Evolutionary conservation across 192 early-diverging fungal genomes (phyloP), one percentile per base, ranked within the genome.

Genomic region (Coemansia sp.): DNA sequence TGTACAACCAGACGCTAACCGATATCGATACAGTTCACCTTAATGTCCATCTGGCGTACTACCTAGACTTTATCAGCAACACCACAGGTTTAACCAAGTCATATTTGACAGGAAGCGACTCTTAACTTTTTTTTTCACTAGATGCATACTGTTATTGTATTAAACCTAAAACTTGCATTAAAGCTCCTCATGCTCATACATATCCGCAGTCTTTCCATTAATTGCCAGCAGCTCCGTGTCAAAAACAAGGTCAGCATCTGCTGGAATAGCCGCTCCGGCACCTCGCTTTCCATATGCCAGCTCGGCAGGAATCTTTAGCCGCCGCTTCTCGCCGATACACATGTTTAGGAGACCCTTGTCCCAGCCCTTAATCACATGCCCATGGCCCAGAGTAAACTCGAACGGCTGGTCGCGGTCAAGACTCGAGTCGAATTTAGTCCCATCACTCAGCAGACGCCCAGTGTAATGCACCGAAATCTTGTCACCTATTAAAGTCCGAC

Each of bases 361-460:
- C 89, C 89, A 88, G 27, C 87, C 91, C 56, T 84, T 78, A 61
- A 98, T 98, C 55, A 98, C 93, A 51, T 85, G 89, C 9, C 91
- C 91, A n/a, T 91, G 88, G 58, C 95, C 95, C 58, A 98, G 89
- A 17, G 69, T 78, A 71, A 88, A 92, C 13, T 81, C 79, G 53
- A 96, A 88, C 37, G 95, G 92, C 40, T 85, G 41, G 7, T 85
- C 83, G 40, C 92, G 91, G 65, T 93, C 88, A 37, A 73, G 61
- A 56, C 89, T 90, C 53, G 88, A 89, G 65, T 98, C 95, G 64
- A 98, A 98, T 71, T 91, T 85, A 14, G 55, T 78, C 18, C 92
- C 92, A 58, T 86, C 81, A 55, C 79, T 76, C n/a, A 69, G 60
- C 8, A 91, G 69, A 13, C 42, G 61, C 10, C 64, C 79, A 50